These are phyloP conservation scores for Solanum chilense DNA, from an alignment of 257 asterid genomes.

Conservation along the genomic window DNA sequence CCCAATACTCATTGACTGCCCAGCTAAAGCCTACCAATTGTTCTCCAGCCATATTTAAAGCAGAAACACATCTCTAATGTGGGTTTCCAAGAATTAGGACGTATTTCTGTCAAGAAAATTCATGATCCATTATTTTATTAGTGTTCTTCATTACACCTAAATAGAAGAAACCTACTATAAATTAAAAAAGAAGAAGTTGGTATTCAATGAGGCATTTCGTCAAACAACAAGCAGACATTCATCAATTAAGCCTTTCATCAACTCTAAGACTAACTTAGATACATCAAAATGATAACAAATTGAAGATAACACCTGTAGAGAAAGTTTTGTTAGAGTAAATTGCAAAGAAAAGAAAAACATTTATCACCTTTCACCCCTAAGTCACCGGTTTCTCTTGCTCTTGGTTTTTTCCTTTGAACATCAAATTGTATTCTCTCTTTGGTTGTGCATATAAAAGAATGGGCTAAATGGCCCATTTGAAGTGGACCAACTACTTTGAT, in stretches of 20 bases:
- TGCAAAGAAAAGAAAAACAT: neutral
- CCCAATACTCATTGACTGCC: constrained; percentile 28
- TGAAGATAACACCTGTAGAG: neutral
- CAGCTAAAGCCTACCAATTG: constrained; percentile 50
- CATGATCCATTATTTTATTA: neutral
- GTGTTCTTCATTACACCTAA: neutral
- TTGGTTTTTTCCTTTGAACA: too few species aligned
- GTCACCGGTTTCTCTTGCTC: neutral
- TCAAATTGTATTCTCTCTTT: neutral
- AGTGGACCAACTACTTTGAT: neutral
- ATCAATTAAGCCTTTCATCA: neutral
- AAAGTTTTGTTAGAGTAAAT: neutral
- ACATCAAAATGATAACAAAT: neutral
- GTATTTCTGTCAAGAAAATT: neutral
- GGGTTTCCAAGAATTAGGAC: constrained; percentile 79
- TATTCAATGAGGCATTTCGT: neutral
- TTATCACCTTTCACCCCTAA: neutral
- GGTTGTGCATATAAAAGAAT: neutral
- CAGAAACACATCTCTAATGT: constrained; percentile 47
- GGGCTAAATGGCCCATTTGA: neutral
- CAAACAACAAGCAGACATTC: neutral
- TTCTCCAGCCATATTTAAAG: constrained; percentile 69
- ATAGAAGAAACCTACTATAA: neutral
- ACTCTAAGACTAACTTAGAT: neutral
- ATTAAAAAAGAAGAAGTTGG: neutral